Conservation (phyloP, 169 alveolate genomes). For the Miamiensis avidus region DNA sequence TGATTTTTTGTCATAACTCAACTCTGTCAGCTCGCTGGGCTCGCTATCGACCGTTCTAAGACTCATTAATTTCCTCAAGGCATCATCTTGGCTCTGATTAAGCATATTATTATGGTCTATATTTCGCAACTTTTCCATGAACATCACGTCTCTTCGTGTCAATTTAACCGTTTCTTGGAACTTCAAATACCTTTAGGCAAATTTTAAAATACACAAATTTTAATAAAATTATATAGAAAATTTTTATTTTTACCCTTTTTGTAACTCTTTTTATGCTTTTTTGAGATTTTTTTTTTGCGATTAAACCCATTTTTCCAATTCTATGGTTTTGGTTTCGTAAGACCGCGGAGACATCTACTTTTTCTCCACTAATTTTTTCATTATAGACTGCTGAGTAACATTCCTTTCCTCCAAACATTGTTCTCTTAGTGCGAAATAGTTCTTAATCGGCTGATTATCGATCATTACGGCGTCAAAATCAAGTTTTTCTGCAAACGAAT, state of each 20-base stretch:
- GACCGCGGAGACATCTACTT: constrained; percentile 5
- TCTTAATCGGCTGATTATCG: no score
- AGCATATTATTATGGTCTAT: background rate
- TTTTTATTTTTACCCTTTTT: constrained; percentile 4
- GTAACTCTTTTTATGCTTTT: background rate
- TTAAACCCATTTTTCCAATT: constrained; percentile 23
- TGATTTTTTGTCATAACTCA: background rate
- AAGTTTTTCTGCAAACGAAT: no score
- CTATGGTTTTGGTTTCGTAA: constrained; percentile 3
- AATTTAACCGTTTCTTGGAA: constrained; percentile 7
- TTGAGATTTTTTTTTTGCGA: constrained; percentile 2
- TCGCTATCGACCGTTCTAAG: background rate
- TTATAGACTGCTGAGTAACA: background rate
- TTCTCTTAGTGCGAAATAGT: no score
- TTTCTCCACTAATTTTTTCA: constrained; percentile 8
- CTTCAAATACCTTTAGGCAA: no score
- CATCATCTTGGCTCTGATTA: background rate
- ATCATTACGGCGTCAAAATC: no score
- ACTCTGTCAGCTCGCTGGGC: constrained; percentile 5
- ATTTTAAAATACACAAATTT: no score
- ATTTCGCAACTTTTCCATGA: constrained; percentile 6
- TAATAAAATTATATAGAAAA: no score
- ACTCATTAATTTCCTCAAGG: background rate
- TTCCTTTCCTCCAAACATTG: constrained; percentile 5
- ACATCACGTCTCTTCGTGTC: constrained; percentile 4